phyloP scores from a whole-genome alignment of 306 rosid species.

The Cercis canadensis region DNA sequence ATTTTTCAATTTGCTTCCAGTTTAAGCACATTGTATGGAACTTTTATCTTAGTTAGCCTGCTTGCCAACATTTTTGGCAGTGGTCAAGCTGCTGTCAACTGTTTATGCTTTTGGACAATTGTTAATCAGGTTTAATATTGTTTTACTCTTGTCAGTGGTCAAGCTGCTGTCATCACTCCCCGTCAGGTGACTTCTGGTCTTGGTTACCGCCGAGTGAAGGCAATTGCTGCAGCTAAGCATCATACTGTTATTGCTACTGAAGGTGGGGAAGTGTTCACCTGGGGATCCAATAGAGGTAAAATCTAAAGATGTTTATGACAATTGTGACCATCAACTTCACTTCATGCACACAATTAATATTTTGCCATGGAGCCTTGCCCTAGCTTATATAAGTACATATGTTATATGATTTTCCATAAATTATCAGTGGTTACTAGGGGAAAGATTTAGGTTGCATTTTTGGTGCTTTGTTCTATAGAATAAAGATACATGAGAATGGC shows the following conservation, averaged over 20 bases:
- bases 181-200: conserved; percentile 89
- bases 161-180: conserved; percentile 99
- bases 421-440: neutral
- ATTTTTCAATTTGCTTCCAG: conserved; percentile 17
- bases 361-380: conserved; percentile 31
- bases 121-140: conserved; percentile 41
- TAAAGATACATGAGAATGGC: conserved; percentile 30
- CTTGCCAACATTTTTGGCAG: neutral
- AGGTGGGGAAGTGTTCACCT: conserved; percentile 94
- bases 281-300: conserved; percentile 99
- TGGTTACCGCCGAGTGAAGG: conserved; percentile 84
- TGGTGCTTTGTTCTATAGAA: conserved; percentile 20
- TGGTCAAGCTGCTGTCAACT: conserved; percentile 73
- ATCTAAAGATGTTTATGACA: conserved; percentile 17
- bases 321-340: conserved; percentile 4
- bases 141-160: conserved; percentile 80
- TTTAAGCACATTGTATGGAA: neutral
- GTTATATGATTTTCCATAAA: neutral
- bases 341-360: conserved; percentile 10
- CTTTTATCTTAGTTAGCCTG: too few relatives aligned
- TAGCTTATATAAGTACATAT: neutral
- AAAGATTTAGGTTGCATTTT: conserved; percentile 20
- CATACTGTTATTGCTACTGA: conserved; percentile 91
- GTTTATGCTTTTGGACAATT: conserved; percentile 27
- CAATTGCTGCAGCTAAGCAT: conserved; percentile 97